Percentiles rank a stretch among this genome's conserved stretches.
Conservation (phyloP, 306 rosid species). For the Lathyrus aphaca region DNA sequence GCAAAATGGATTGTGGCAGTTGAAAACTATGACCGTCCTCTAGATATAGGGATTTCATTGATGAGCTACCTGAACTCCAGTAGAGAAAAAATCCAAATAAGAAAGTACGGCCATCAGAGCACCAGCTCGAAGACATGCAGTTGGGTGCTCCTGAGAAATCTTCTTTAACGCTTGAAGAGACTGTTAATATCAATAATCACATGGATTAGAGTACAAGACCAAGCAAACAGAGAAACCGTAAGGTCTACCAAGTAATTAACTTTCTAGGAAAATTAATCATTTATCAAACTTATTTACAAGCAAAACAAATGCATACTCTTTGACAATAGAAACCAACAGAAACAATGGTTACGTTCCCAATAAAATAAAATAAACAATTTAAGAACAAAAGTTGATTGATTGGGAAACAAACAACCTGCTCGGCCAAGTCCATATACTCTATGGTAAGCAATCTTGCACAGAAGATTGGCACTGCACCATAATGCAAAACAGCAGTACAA, state of each 20-base stretch:
- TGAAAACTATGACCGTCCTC: background rate
- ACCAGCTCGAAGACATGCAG: slow-evolving; percentile 94
- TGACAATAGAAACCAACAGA: background rate
- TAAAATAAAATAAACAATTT: slow-evolving; percentile 9
- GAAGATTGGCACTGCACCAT: slow-evolving; percentile 92
- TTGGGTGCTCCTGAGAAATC: slow-evolving; percentile 96
- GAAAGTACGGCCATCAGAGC: slow-evolving; percentile 99
- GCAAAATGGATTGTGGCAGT: slow-evolving; percentile 23
- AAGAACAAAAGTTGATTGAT: background rate
- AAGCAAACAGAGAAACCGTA: background rate
- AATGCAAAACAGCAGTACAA: slow-evolving; percentile 95
- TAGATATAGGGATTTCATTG: slow-evolving; percentile 3
- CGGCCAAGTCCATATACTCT: slow-evolving; percentile 99
- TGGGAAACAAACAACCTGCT: slow-evolving; percentile 68
- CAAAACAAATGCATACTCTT: slow-evolving; percentile 6
- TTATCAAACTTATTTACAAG: background rate
- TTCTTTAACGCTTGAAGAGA: slow-evolving; percentile 98
- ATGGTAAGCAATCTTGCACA: slow-evolving; percentile 95
- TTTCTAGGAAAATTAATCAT: background rate
- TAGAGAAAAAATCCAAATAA: slow-evolving; percentile 87
- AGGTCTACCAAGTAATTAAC: too few species aligned
- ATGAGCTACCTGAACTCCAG: slow-evolving; percentile 85
- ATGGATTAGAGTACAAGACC: background rate
- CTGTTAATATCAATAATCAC: slow-evolving; percentile 56
- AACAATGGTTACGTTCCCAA: background rate